Percentiles rank a stretch among this genome's conserved stretches.
Evolutionary conservation across 2,329 filamentous ascomycete genomes (phyloP).

Genomic region (Fusarium torreyae): DNA sequence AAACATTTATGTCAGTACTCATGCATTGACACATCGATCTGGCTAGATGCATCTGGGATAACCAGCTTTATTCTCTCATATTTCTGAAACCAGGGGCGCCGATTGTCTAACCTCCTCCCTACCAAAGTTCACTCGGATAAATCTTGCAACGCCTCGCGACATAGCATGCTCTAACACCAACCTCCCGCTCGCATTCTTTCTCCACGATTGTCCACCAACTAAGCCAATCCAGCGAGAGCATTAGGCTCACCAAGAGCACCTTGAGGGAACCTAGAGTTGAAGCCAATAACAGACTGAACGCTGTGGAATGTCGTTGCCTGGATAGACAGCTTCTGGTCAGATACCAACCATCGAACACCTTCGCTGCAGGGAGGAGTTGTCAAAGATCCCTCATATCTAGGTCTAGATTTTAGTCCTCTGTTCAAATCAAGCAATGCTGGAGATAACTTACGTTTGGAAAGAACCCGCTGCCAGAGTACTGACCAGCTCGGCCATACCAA

Average conservation of each 20-base stretch:
- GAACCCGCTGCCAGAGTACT: constrained; percentile 50
- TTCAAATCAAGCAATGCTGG: fast-evolving
- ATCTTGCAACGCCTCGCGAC: no score
- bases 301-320: constrained; percentile 52
- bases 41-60: no score
- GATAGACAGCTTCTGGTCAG: constrained; percentile 63
- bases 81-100: no score
- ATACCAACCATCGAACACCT: constrained; percentile 69
- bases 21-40: no score
- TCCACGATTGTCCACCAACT: background rate
- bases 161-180: no score
- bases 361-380: constrained; percentile 75
- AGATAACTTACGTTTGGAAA: constrained; percentile 50
- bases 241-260: constrained; percentile 32
- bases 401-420: background rate
- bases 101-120: no score
- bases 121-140: no score
- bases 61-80: no score
- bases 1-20: no score
- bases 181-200: no score
- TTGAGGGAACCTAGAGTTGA: constrained; percentile 34
- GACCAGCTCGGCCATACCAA: constrained; percentile 61
- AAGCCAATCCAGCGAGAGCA: constrained; percentile 11
- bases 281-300: constrained; percentile 30
- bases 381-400: constrained; percentile 68